Base-by-base conservation (phyloP, 176 grass and related monocot genomes). In the barley (Hordeum vulgare) region DNA sequence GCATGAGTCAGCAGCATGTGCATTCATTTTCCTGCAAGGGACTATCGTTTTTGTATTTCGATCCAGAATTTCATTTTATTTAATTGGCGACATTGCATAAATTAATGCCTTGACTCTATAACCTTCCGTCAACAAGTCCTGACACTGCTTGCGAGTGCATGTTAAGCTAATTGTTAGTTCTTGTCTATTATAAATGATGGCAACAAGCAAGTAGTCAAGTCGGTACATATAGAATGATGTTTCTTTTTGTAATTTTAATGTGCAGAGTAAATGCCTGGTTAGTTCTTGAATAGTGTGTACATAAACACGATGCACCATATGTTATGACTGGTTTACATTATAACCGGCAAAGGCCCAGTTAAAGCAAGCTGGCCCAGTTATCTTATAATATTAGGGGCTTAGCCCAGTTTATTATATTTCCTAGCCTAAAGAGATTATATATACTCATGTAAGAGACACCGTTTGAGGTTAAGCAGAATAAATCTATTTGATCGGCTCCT, bases 61-160 rank as follows among this genome's bases (percentile, higher is more conserved):
- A 53, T 74, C 71, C 26, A 51, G 42, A 74, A 74, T 74, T 73
- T 74, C n/a, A 74, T 51, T 74, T 74, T 51, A 29, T 29, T 74
- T 18, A 74, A 25, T 74, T 51, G 15, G 71, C 18, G 42, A 53
- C 27, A 74, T 74, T 6, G 18, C 44, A 31, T 51, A 74, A 74
- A 53, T 21, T 53, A 11, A 21, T 53, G 11, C 26, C 29, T 53
- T 5, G 45, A 53, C 8, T 74, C 71, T 53, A 9, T 49, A 74
- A 74, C 45, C 42, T 20, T 74, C 24, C 4, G 0, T 73, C 45
- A 31, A 17, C 15, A 11, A 53, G 27, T 74, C 44, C 71, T 29
- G 49, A 14, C 24, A 13, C 25, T 74, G 3, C 24, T 41, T 2
- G 62, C 33, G 69, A 75, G 37, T 35, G 40, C n/a, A 27, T 17